A percentile compares a stretch with the other conserved stretches of the same genome.
These are phyloP conservation scores for Saturnispora saitoi DNA, from an alignment of 805 yeast genomes.

Conservation along the genomic window DNA sequence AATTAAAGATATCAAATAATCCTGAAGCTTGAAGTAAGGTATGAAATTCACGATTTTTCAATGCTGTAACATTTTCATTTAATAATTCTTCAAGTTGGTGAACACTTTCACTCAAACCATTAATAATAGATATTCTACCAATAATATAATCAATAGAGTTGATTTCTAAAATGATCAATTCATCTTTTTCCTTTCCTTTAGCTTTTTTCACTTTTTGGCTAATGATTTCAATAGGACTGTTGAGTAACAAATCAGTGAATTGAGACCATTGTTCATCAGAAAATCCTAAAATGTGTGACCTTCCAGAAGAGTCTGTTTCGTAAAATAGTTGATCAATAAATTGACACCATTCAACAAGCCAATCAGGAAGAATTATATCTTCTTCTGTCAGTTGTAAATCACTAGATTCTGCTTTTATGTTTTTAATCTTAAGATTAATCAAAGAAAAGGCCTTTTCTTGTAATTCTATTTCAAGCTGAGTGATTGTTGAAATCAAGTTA, in stretches of 20 bases:
- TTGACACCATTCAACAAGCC: slow-evolving; percentile 60
- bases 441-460: slow-evolving; percentile 33
- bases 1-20: slow-evolving; percentile 49
- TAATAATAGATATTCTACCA: slow-evolving; percentile 33
- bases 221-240: slow-evolving; percentile 37
- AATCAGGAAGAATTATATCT: slow-evolving; percentile 75
- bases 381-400: slow-evolving; percentile 26
- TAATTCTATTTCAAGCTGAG: slow-evolving; percentile 28
- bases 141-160: slow-evolving; percentile 55
- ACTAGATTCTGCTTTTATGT: slow-evolving; percentile 20
- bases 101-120: slow-evolving; percentile 20
- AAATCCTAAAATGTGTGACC: slow-evolving; percentile 28
- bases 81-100: slow-evolving; percentile 31
- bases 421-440: slow-evolving; percentile 32
- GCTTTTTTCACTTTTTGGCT: slow-evolving; percentile 11
- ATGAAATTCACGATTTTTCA: slow-evolving; percentile 39
- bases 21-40: slow-evolving; percentile 44
- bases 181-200: slow-evolving; percentile 21
- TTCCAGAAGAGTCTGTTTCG: slow-evolving; percentile 25
- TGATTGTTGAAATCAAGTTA: slow-evolving; percentile 20
- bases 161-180: slow-evolving; percentile 36
- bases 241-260: slow-evolving; percentile 36
- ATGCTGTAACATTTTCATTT: slow-evolving; percentile 27
- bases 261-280: slow-evolving; percentile 27
- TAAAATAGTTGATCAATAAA: slow-evolving; percentile 54